These are phyloP conservation scores for Trichoderma polysporum DNA, from an alignment of 2,329 filamentous ascomycete genomes.

Conservation along the genomic window DNA sequence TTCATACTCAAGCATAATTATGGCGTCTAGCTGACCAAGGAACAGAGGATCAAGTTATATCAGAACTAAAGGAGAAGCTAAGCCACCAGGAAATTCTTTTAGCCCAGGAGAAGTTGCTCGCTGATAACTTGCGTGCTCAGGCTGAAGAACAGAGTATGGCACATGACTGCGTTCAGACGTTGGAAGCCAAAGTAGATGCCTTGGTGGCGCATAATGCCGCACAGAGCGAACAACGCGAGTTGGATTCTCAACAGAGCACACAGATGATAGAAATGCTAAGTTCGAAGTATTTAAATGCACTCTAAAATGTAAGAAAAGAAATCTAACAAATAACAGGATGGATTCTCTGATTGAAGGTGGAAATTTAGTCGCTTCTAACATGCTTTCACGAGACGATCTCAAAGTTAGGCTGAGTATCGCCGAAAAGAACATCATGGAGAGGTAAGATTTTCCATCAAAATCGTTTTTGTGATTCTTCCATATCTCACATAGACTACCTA, in stretches of 20 bases:
- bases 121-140: conserved; percentile 20
- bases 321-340: not conserved
- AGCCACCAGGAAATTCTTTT: conserved; percentile 24
- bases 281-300: conserved; percentile 24
- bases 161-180: conserved; percentile 14
- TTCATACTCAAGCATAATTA: not conserved
- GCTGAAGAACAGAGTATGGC: conserved; percentile 22
- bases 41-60: conserved; percentile 30
- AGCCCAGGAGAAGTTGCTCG: conserved; percentile 13
- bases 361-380: not conserved
- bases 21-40: not conserved
- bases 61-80: conserved; percentile 25
- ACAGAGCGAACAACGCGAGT: conserved; percentile 5
- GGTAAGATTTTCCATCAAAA: not conserved
- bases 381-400: conserved; percentile 3
- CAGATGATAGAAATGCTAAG: conserved; percentile 20
- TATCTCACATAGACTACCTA: not conserved
- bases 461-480: not conserved
- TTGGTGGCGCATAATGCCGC: conserved; percentile 22
- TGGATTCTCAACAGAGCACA: conserved; percentile 3
- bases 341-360: conserved; percentile 3
- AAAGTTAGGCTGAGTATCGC: not conserved
- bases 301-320: not conserved
- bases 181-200: conserved; percentile 27
- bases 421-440: conserved; percentile 8